Base-by-base conservation (phyloP, 2,329 filamentous ascomycete species). In the Penicillium sp. region DNA sequence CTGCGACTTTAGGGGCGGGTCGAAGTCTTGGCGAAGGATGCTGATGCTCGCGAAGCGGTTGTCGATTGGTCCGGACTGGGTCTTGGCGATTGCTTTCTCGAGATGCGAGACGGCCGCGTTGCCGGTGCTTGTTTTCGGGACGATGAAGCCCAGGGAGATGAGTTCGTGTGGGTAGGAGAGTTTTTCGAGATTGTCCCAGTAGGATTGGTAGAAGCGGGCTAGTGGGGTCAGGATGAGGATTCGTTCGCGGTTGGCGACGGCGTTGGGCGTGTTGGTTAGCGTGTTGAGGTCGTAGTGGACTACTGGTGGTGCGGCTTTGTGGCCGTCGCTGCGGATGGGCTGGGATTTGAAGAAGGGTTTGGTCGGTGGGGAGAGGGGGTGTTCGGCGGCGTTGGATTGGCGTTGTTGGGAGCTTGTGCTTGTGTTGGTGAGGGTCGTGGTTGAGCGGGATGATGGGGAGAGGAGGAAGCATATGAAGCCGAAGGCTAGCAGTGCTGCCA, bases 211-310 rank as follows among this genome's bases (percentile, higher is more conserved):
- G 78, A 97, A 99, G 55, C 88, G 83, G 28, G 89, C 87, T 73
- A 99, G 84, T 9, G 93, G 93, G 1, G 93, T 96, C 53, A 99
- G 80, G 65, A 99, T 88, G 47, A 99, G 83, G 52, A 99, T 80
- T 43, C 86, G 87, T 75, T 99, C 93, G 58, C 82, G 77, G 67
- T 95, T 93, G 54, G 78, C 81, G 42, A 89, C 76, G 1, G 93
- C 89, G 57, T 87, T 80, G 43, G 79, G 69, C 16, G 91, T 87
- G 50, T 88, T 88, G 36, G 91, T 96, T 60, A 97, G 82, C 72
- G 92, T 91, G 78, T 97, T 97, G 73, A 99, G 86, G 69, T 95
- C 84, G 77, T 96, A 97, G 69, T 89, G 90, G 31, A 88, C 82
- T 39, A 99, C 91, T 8, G 92, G 91, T 46, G 92, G 90, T 41